Percentiles rank a stretch among this genome's conserved stretches.
Conservation (phyloP, 2,329 filamentous ascomycete genomes). For the Neopestalotiopsis sp. region DNA sequence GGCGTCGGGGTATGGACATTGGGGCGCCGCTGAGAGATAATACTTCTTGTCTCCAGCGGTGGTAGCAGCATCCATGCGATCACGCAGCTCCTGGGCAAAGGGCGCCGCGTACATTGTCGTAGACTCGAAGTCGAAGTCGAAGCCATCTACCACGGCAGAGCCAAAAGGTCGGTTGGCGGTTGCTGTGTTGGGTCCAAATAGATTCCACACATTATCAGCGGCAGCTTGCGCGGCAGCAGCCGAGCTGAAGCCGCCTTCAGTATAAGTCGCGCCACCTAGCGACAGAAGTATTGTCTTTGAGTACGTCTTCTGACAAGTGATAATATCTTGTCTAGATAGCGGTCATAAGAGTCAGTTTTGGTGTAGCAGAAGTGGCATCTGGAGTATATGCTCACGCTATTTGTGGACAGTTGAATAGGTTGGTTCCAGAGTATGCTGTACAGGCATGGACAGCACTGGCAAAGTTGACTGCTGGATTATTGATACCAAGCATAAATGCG, state of each 20-base stretch:
- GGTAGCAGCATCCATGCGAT: slow-evolving; percentile 55
- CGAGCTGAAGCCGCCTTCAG: slow-evolving; percentile 69
- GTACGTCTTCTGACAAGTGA: slow-evolving; percentile 62
- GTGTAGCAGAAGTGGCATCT: neutral
- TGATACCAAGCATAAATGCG: slow-evolving; percentile 64
- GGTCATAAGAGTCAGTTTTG: neutral
- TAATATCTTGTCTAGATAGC: slow-evolving; percentile 54
- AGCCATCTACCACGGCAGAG: slow-evolving; percentile 69
- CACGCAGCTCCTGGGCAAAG: slow-evolving; percentile 64
- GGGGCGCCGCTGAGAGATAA: slow-evolving; percentile 69
- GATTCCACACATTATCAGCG: slow-evolving; percentile 70
- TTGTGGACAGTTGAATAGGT: slow-evolving; percentile 64
- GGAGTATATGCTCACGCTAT: slow-evolving; percentile 58
- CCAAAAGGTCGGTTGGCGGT: slow-evolving; percentile 69
- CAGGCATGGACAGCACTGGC: slow-evolving; percentile 68
- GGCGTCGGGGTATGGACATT: slow-evolving; percentile 69
- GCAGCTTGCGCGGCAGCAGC: slow-evolving; percentile 54
- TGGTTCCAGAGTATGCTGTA: slow-evolving; percentile 60
- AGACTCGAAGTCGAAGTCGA: slow-evolving; percentile 78
- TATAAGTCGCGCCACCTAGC: slow-evolving; percentile 73
- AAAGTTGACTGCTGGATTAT: slow-evolving; percentile 62
- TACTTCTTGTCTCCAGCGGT: slow-evolving; percentile 55
- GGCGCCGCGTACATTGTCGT: slow-evolving; percentile 61
- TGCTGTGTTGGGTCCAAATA: slow-evolving; percentile 65
- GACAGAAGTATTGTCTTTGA: slow-evolving; percentile 76